Evolutionary conservation across 2,329 filamentous ascomycete species (phyloP), one percentile per base, ranked within the genome.

Genomic region (Monilinia laxa): DNA sequence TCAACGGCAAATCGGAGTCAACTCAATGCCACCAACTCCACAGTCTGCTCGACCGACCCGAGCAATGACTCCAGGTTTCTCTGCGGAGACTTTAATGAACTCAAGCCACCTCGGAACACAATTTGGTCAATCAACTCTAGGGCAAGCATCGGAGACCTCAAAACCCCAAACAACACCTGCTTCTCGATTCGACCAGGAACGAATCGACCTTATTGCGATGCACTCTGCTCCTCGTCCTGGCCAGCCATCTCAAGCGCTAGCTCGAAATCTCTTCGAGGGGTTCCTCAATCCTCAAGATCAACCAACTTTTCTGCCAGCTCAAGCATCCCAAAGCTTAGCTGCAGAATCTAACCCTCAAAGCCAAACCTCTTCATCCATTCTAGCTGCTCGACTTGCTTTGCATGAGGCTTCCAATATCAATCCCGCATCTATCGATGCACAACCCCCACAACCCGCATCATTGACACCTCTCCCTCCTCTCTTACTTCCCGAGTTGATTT

Each of bases 301-400:
- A 23, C 12, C 14, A 38, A 11, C 28, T 51, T 51, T 45, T 3
- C 9, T 16, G 11, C n/a, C 20, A 12, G 5, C 16, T 11, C 28
- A 23, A 51, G 14, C 7, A 38, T 6, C 20, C 1, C 28, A 18
- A 38, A 4, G 7, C 38, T 51, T 18, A 11, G 20, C 45, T 4
- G 31, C 20, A 1, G 14, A 23, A 51, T 11, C 12, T 14, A 28
- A 38, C 2, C 9, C 45, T 25, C 28, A 16, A 18, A 25, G 7
- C 10, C 5, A 4, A 60, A 60, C 4, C 7, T 28, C 45, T 60
- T 60, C 28, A 20, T 38, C 58, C 20, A 20, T 60, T 2, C 49
- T 60, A 25, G 28, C 45, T 38, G 45, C 45, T 60, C 45, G 58
- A 4, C 20, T 60, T 60, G 45, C 45, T 51, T 38, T 18, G 14